phyloP scores from a whole-genome alignment of 192 early-diverging fungal species.

The Geosiphon pyriformis region DNA sequence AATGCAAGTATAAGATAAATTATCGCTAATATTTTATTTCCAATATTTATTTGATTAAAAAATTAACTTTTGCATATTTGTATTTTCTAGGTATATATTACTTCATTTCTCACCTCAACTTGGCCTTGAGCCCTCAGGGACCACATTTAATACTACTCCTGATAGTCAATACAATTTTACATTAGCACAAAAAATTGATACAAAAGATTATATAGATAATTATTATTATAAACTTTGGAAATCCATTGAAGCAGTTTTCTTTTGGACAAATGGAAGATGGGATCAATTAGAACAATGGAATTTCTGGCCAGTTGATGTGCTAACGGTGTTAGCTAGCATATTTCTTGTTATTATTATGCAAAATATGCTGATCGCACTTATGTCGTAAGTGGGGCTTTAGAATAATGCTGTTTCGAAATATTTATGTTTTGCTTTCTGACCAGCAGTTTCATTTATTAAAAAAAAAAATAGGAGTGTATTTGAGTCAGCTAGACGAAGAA shows the following conservation, averaged over 20 bases:
- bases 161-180: background rate
- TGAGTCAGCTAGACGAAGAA: background rate
- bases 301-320: background rate
- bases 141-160: background rate
- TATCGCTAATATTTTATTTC: too few relatives aligned
- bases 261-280: background rate
- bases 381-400: background rate
- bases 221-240: background rate
- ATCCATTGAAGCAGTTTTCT: background rate
- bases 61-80: background rate
- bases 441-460: too few relatives aligned
- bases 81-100: background rate
- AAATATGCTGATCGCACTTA: background rate
- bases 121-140: background rate
- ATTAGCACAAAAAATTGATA: background rate
- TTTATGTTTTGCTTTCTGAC: too few relatives aligned
- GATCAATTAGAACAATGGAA: background rate
- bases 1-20: background rate
- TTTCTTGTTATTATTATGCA: background rate
- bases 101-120: background rate
- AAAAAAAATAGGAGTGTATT: background rate
- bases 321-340: background rate
- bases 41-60: background rate
- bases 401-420: too few relatives aligned
- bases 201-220: background rate